Percentiles rank a stretch among this genome's conserved stretches.
Conservation (phyloP, 371 early-diverging fungal genomes). For the Apophysomyces elegans region DNA sequence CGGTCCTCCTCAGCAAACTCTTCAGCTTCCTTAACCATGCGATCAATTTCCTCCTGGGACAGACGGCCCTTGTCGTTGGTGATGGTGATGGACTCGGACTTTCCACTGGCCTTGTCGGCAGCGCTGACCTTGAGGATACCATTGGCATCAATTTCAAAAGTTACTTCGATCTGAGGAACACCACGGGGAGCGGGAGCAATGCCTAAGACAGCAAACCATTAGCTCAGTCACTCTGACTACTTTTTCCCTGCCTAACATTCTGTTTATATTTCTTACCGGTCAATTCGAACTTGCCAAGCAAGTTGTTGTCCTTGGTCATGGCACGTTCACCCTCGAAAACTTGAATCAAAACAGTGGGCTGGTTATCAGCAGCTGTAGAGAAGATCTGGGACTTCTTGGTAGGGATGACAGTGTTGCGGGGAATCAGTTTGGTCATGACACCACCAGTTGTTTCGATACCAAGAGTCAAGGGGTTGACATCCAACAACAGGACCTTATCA, state of each 20-base stretch:
- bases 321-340: constrained; percentile 98
- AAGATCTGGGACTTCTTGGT: constrained; percentile 98
- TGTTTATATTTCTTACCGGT: constrained; percentile 64
- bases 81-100: constrained; percentile 93
- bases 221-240: neutral
- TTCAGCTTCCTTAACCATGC: constrained; percentile 95
- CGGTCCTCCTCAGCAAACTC: constrained; percentile 88
- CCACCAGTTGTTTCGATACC: constrained; percentile 98
- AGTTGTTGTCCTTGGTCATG: constrained; percentile 95
- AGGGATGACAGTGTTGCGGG: constrained; percentile 97
- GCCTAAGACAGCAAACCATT: constrained; percentile 24
- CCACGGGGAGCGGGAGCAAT: constrained; percentile 97
- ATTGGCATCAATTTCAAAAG: constrained; percentile 98
- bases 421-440: constrained; percentile 96
- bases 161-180: constrained; percentile 98
- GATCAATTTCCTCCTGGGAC: constrained; percentile 93
- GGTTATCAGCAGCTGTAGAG: constrained; percentile 98
- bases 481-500: constrained; percentile 89
- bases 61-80: constrained; percentile 96
- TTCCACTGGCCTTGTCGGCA: constrained; percentile 93
- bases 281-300: constrained; percentile 96
- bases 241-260: constrained; percentile 14
- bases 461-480: constrained; percentile 97
- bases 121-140: constrained; percentile 98
- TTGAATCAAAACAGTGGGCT: constrained; percentile 97